Conservation (phyloP, 306 rosid genomes). For the Cajanus cajan region DNA sequence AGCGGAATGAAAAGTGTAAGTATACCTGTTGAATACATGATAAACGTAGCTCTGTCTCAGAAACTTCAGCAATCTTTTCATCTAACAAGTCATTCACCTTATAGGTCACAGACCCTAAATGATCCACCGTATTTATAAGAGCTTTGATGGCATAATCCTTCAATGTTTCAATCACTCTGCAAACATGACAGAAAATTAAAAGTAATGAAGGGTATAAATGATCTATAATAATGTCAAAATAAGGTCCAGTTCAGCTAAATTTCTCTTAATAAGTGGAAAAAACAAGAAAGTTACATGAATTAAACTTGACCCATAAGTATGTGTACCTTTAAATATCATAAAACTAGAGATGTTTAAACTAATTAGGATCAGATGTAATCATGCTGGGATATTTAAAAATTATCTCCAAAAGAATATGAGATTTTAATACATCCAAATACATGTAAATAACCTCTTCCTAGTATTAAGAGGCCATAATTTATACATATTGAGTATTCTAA, state of each 20-base stretch:
- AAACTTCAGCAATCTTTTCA: constrained; percentile 73
- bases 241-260: not conserved
- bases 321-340: no score
- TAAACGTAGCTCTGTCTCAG: constrained; percentile 59
- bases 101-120: constrained; percentile 76
- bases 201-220: not conserved
- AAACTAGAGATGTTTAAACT: no score
- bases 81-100: constrained; percentile 76
- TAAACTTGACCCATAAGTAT: not conserved
- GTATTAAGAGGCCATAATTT: no score
- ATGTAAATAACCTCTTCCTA: no score
- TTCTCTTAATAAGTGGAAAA: not conserved
- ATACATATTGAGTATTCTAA: no score
- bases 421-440: no score
- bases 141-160: constrained; percentile 84
- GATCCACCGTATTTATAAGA: constrained; percentile 84
- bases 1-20: not conserved
- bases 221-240: not conserved
- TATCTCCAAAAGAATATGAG: no score
- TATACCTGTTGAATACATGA: constrained; percentile 78
- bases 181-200: not conserved
- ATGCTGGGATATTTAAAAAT: no score
- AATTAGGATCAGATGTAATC: no score
- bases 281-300: not conserved
- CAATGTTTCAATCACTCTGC: constrained; percentile 78